Evolutionary conservation across 805 yeast genomes (phyloP).

Genomic region (Teunomyces gatunensis): DNA sequence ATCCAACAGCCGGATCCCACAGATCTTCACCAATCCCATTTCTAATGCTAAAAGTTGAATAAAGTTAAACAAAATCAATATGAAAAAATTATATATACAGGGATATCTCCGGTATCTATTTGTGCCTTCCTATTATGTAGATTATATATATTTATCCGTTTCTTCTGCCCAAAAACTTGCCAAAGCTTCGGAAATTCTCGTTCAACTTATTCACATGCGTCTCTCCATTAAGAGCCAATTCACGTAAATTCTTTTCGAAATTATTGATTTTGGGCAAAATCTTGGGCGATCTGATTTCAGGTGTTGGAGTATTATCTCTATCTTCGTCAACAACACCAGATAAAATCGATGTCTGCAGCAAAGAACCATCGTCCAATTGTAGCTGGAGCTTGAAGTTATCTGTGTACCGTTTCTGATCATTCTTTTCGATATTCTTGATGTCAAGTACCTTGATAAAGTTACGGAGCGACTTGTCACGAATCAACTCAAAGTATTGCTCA

Average conservation of each 20-base stretch:
- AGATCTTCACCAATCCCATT: constrained; percentile 55
- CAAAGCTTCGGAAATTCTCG: constrained; percentile 63
- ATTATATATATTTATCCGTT: constrained; percentile 6
- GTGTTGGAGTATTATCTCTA: constrained; percentile 4
- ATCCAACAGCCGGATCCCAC: constrained; percentile 70
- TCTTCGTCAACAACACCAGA: constrained; percentile 30
- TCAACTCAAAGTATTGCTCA: constrained; percentile 59
- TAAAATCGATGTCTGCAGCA: constrained; percentile 29
- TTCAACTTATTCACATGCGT: constrained; percentile 61
- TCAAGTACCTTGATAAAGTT: constrained; percentile 67
- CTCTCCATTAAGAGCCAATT: constrained; percentile 51
- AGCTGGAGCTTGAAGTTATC: constrained; percentile 39
- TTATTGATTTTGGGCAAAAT: constrained; percentile 35
- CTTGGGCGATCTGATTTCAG: constrained; percentile 23
- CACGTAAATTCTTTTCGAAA: constrained; percentile 43
- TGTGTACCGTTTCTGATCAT: constrained; percentile 28
- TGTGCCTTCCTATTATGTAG: too few species aligned
- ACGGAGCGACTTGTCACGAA: constrained; percentile 59
- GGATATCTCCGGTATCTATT: too few species aligned
- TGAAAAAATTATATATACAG: too few species aligned
- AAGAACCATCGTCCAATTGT: constrained; percentile 21
- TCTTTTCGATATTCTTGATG: constrained; percentile 52
- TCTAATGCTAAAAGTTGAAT: not conserved
- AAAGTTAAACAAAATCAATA: too few species aligned
- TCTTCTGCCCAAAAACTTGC: constrained; percentile 48